A percentile compares a stretch with the other conserved stretches of the same genome.
Conservation (phyloP, 139 green algal species). For the Limnomonas spitsbergensis region DNA sequence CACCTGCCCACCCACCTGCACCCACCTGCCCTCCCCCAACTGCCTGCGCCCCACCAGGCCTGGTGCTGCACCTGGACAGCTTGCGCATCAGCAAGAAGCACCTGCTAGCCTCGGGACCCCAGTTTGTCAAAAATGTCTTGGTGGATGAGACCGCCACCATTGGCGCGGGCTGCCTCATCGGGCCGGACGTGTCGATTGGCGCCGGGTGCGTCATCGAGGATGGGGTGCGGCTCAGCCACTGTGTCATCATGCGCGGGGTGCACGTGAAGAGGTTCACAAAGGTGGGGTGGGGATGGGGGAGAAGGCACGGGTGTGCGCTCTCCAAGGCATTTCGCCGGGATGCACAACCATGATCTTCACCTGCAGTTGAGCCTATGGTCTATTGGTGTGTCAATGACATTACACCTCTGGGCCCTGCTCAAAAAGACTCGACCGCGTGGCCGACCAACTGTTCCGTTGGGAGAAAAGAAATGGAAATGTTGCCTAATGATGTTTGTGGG, state of each 20-base stretch:
- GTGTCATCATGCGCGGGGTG: slow-evolving; percentile 82
- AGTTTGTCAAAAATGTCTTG: slow-evolving; percentile 67
- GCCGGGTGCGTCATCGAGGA: slow-evolving; percentile 82
- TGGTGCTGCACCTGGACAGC: slow-evolving; percentile 83
- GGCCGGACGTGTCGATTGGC: slow-evolving; percentile 80
- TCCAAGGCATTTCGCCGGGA: not conserved
- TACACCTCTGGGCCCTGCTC: no score
- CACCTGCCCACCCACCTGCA: not conserved
- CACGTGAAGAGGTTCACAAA: slow-evolving; percentile 59
- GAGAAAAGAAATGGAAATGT: no score
- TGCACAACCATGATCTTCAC: not conserved
- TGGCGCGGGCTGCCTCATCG: slow-evolving; percentile 81
- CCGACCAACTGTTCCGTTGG: no score
- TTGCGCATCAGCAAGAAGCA: slow-evolving; percentile 55
- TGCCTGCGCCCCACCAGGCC: slow-evolving; percentile 28
- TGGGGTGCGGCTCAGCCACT: slow-evolving; percentile 85
- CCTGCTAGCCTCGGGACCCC: slow-evolving; percentile 52
- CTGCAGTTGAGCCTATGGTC: not conserved
- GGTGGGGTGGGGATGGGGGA: not conserved
- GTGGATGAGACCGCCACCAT: slow-evolving; percentile 76
- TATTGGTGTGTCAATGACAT: no score
- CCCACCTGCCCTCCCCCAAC: not conserved
- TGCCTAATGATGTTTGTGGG: no score
- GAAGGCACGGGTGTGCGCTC: not conserved
- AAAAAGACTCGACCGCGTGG: no score